Base-by-base conservation (phyloP, 371 early-diverging fungal species). In the Mortierella sp. region DNA sequence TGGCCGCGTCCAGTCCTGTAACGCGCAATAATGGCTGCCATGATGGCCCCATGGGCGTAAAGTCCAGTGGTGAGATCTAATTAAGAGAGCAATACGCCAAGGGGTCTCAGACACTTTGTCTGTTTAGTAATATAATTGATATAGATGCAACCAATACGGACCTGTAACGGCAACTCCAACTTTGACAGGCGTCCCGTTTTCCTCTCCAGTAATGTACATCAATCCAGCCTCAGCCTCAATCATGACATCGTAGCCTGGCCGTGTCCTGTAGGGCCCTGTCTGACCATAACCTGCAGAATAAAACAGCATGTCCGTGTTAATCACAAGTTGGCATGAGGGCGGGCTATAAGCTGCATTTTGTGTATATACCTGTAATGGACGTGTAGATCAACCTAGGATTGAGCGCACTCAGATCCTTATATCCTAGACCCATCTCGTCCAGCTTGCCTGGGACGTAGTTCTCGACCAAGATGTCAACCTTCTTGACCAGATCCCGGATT, bases 111-210 rank as follows among this genome's bases (percentile, higher is more conserved):
- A 56, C 53, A n/a, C n/a, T n/a, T n/a, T n/a, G n/a, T n/a, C n/a
- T n/a, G n/a, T n/a, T n/a, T n/a, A n/a, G n/a, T n/a, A n/a, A n/a
- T n/a, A n/a, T n/a, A n/a, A n/a, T n/a, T n/a, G n/a, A n/a, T n/a
- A n/a, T n/a, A n/a, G n/a, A n/a, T n/a, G n/a, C n/a, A n/a, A n/a
- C n/a, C n/a, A n/a, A n/a, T n/a, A n/a, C n/a, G 70, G 86, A 90
- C 89, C 94, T 47, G 95, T 96, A n/a, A 97, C 94, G 0, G 97
- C 97, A 2, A 97, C 97, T 31, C 97, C 97, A 4, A 95, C 95
- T 78, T 97, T 97, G 57, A 95, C 97, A 6, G 97, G 97, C 21
- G 82, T 62, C 0, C 95, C 90, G 39, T 87, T 82, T 12, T 83
- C 81, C 67, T 95, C 94, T 24, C 97, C 97, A 2, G 97, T 97